Evolutionary conservation across 805 yeast species (phyloP).

Genomic region (Starmerella floris): DNA sequence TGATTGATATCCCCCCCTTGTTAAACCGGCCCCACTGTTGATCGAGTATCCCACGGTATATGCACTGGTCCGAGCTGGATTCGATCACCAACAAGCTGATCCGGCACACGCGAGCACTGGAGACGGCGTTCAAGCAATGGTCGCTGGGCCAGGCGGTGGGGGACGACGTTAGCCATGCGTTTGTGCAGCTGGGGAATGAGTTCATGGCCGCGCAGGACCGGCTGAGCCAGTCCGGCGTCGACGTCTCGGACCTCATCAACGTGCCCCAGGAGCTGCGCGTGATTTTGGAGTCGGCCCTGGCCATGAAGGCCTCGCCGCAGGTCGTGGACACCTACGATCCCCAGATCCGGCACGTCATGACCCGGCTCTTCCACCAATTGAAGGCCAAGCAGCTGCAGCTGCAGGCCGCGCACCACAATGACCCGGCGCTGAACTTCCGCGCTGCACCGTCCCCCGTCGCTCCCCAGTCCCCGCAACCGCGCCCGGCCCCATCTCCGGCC

Average conservation of each 20-base stretch:
- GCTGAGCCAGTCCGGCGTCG: slow-evolving; percentile 65
- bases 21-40: too few relatives aligned
- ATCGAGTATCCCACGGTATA: background rate
- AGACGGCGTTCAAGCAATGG: slow-evolving; percentile 70
- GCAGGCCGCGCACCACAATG: background rate
- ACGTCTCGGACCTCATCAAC: slow-evolving; percentile 67
- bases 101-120: slow-evolving; percentile 79
- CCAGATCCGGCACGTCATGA: slow-evolving; percentile 71
- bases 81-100: slow-evolving; percentile 52
- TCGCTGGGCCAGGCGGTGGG: slow-evolving; percentile 69
- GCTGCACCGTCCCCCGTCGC: background rate
- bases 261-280: slow-evolving; percentile 71
- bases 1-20: too few relatives aligned
- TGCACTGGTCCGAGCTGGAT: slow-evolving; percentile 13
- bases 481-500: background rate
- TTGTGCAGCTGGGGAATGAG: slow-evolving; percentile 86
- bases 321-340: slow-evolving; percentile 73
- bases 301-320: slow-evolving; percentile 73
- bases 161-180: slow-evolving; percentile 73
- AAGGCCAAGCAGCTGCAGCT: slow-evolving; percentile 31
- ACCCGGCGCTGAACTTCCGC: background rate
- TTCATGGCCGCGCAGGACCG: slow-evolving; percentile 76
- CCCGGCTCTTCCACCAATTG: slow-evolving; percentile 60
- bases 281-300: slow-evolving; percentile 72
- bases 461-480: background rate